Base-by-base conservation (phyloP, 2,329 filamentous ascomycete genomes). In the Colletotrichum neosansevieriae region DNA sequence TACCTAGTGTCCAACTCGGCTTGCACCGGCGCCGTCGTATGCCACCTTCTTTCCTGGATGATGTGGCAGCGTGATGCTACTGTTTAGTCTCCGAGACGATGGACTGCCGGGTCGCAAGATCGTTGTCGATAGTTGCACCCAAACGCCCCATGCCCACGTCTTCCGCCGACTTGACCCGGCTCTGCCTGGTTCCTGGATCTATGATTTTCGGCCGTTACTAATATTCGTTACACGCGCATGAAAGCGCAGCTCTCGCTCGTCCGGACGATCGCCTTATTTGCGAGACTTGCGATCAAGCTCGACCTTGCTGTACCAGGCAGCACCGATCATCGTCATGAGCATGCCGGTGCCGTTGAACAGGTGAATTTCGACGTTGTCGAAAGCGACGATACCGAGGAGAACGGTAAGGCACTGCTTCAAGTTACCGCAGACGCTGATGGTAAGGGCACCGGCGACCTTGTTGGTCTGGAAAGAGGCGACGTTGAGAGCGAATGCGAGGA, bases 391-490 rank as follows among this genome's bases (percentile, higher is more conserved):
- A 51, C 85, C 86, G 34, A 88, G 77, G 40, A 85, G 76, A 12
- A 88, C 85, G 1, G 86, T 88, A 49, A 88, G 75, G 69, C 84
- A 85, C 74, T 88, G 86, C 79, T 88, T 88, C 65, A 88, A 77
- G 73, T 88, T 88, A 62, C 84, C 86, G 69, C 85, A 87, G 5
- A 89, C 85, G 6, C 85, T 87, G 83, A 89, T 88, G 42, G 86
- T 88, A 63, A 89, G 75, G 17, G 86, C 86, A 59, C 86, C 86
- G 6, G 85, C 83, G 42, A 85, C 78, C 77, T 87, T 87, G 76
- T 88, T 88, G 60, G 86, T 86, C 67, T 84, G 83, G 76, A 89
- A 88, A 4, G 84, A 87, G 38, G 85, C 83, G 47, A 88, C 81
- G 73, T 88, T 89, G 66, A 88, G 82, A 6, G 84, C 77, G 61